Base-by-base conservation (phyloP, 805 yeast species). In the Metschnikowia hibisci region DNA sequence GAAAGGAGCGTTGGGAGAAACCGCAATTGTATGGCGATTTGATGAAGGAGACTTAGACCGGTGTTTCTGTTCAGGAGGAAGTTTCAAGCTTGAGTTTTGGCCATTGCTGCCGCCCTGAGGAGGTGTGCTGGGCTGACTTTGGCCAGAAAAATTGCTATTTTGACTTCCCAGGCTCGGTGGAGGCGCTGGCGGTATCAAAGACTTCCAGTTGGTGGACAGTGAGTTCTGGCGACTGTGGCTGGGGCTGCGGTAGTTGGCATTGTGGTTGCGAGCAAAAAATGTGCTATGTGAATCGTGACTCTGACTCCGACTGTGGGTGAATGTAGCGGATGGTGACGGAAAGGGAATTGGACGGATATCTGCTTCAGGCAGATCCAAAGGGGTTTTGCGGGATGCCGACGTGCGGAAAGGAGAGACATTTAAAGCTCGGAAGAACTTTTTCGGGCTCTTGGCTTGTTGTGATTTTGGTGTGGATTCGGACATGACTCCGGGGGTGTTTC, bases 101-200 rank as follows among this genome's bases (percentile, higher is more conserved):
- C 7, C 31, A 14, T 16, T 35, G 34, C 10, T 20, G 16, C 6
- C 8, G n/a, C 14, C 27, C 40, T 18, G 33, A 11, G 27, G 7
- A 13, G 34, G 40, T 9, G 40, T 30, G 13, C 27, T 13, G 28
- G 42, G 34, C 42, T 14, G 11, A 26, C 36, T 39, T 4, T 32
- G 30, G 28, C 33, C 40, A 8, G 40, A 10, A 6, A 11, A 16
- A 14, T 34, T 29, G 7, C 27, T 26, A 25, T 20, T 26, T 8
- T 28, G 26, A 11, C 16, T 13, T 5, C 14, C 35, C 42, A 36
- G 23, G 22, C 27, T 13, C 14, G 9, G 33, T 16, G 43, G n/a
- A n/a, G 54, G 54, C 15, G 62, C 46, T 11, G 69, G 71, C n/a
- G 71, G 69, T 15, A 65, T 65, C 31, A 64, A 52, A 10, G 63